Evolutionary conservation across 2,329 filamentous ascomycete species (phyloP).

Genomic region (Neophaeococcomyces aloes): DNA sequence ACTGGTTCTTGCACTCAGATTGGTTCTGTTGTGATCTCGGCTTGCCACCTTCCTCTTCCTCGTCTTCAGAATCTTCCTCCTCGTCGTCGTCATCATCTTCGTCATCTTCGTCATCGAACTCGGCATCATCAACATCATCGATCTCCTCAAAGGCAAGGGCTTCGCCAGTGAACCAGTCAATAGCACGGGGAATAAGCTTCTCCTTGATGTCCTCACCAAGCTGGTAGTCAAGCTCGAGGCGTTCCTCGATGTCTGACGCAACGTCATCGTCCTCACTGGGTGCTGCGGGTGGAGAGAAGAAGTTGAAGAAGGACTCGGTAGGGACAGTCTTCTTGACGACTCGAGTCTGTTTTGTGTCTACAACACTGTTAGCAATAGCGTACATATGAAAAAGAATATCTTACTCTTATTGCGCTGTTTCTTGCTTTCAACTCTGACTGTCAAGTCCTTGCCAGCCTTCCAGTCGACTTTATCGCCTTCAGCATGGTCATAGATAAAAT

Average conservation of each 20-base stretch:
- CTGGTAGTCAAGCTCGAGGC: constrained; percentile 95
- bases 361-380: constrained; percentile 6
- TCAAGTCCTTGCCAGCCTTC: constrained; percentile 87
- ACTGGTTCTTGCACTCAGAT: constrained; percentile 68
- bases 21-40: constrained; percentile 70
- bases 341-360: constrained; percentile 97
- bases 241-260: constrained; percentile 87
- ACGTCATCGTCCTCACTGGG: constrained; percentile 65
- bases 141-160: constrained; percentile 93
- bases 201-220: constrained; percentile 99
- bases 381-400: constrained; percentile 23
- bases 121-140: constrained; percentile 72
- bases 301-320: constrained; percentile 98
- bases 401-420: constrained; percentile 99
- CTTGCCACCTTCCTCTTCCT: constrained; percentile 49
- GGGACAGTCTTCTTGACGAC: constrained; percentile 99
- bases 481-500: constrained; percentile 99
- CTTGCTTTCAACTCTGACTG: constrained; percentile 92
- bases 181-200: constrained; percentile 95
- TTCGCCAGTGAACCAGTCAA: constrained; percentile 99
- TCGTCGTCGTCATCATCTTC: constrained; percentile 83
- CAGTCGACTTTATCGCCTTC: constrained; percentile 97
- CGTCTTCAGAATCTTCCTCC: constrained; percentile 61
- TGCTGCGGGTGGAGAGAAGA: constrained; percentile 90
- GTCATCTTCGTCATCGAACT: constrained; percentile 84